These are phyloP conservation scores for Talaromyces piceae DNA, from an alignment of 2,329 filamentous ascomycete species.

Conservation along the genomic window DNA sequence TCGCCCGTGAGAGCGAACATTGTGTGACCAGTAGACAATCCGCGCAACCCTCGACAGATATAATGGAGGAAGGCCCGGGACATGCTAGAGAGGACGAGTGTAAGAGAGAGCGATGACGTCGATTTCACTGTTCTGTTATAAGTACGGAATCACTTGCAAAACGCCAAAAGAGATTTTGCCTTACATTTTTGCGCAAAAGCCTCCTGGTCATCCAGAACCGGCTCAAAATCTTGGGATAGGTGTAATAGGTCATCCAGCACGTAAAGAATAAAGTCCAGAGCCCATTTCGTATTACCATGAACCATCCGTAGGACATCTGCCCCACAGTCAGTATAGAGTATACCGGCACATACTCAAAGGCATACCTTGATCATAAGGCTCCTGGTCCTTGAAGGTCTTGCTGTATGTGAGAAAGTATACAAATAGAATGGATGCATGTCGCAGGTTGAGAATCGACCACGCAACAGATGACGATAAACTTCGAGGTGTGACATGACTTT, in stretches of 20 bases:
- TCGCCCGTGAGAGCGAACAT: conserved; percentile 34
- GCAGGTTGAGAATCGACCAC: conserved; percentile 65
- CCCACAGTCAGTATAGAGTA: not conserved
- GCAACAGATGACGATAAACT: conserved; percentile 66
- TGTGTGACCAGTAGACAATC: conserved; percentile 42
- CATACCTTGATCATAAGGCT: conserved; percentile 51
- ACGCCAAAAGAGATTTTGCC: conserved; percentile 8
- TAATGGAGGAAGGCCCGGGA: conserved; percentile 66
- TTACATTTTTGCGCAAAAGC: conserved; percentile 31
- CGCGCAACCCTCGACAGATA: conserved; percentile 56
- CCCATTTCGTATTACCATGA: conserved; percentile 71
- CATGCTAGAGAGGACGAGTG: conserved; percentile 64
- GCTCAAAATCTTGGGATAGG: conserved; percentile 34
- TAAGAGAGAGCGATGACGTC: conserved; percentile 32
- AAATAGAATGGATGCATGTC: conserved; percentile 58
- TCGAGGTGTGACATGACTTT: conserved; percentile 54
- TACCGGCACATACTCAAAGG: not conserved
- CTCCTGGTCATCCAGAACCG: conserved; percentile 25
- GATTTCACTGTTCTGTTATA: conserved; percentile 25
- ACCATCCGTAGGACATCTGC: conserved; percentile 65
- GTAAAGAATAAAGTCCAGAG: conserved; percentile 56
- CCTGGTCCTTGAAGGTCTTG: conserved; percentile 42
- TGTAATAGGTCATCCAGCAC: conserved; percentile 48
- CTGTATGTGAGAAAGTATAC: conserved; percentile 60
- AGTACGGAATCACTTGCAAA: conserved; percentile 15